Base-by-base conservation (phyloP, 129 eudicot species). In the Tagetes erecta region DNA sequence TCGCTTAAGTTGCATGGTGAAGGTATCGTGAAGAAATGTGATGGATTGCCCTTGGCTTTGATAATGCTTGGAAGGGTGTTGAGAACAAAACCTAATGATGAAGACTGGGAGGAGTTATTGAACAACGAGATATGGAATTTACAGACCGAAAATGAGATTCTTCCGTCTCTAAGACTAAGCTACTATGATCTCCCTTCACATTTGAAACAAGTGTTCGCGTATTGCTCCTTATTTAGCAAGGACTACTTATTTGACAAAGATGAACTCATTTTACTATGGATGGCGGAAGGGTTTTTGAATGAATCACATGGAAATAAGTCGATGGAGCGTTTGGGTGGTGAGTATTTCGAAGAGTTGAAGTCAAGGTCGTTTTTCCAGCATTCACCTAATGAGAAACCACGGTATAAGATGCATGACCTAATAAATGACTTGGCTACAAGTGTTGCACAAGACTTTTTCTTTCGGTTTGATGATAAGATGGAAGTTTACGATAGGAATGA, bases 181-280 rank as follows among this genome's bases (percentile, higher is more conserved):
- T 80, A 83, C 44, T 47, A 80, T 67, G 68, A 83, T 56, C 82
- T 83, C 12, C 75, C 80, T 39, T 52, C 76, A 0, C 70, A 79
- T 11, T 42, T 83, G 51, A 83, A 71, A 68, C 69, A 52, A 5
- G 59, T 74, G 31, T 83, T 83, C 50, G 63, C 77, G 1, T 83
- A 68, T 34, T 83, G 82, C 66, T 72, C 87, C 10, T 5, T 83
- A 2, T 83, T 69, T 47, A 68, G 78, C n/a, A 81, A 60, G 60
- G 78, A 38, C 13, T 74, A 37, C 45, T 79, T 39, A 5, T 79
- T 83, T 55, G 76, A 76, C 45, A 71, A 38, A 63, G 12, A 68
- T 4, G 64, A 76, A 59, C 46, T 71, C 8, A 39, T 80, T 12
- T 5, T 64, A 27, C 6, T 71, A 2, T 83, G 87, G 87, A 80